Evolutionary conservation across 2,329 filamentous ascomycete genomes (phyloP), one percentile per base, ranked within the genome.

Genomic region (Talaromyces sp.): DNA sequence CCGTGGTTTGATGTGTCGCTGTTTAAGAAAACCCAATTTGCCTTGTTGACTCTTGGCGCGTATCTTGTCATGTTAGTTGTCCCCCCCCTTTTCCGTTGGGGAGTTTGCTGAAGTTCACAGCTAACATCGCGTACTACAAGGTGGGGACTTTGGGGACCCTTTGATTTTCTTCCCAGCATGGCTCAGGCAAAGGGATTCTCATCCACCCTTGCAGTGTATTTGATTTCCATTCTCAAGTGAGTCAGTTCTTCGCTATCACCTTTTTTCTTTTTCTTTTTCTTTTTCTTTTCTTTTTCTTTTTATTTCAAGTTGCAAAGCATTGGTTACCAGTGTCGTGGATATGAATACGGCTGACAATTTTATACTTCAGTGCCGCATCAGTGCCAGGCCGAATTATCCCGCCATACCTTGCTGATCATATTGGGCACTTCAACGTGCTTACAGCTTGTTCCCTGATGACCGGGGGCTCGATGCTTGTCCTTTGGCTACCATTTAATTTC

Each of bases 401-500:
- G 0, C 57, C 53, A 22, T 53, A 60, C 24, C 36, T 68, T 7
- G 63, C 54, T 13, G 67, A 70, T 45, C 45, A 54, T 13, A 35
- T 68, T 17, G 65, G 66, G 3, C 58, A 63, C 42, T 69, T 67
- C 49, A 70, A 69, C 36, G 55, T 65, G 4, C 47, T 68, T 10
- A 60, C 56, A 1, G 35, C 54, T 6, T 56, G 44, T 35, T 48
- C 55, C 13, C 20, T 53, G 4, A 6, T 50, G 16, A 64, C 55
- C 4, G 57, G 61, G 1, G 33, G 47, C 2, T 61, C 62, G 1
- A 64, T 65, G 27, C 48, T 67, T 33, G 48, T 48, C 13, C 54
- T 69, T 1, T 69, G 65, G 68, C 55, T 70, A 9, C 65, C 65
- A 6, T 66, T 69, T 30, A 63, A 65, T 47, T 66, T 62, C 42